Evolutionary conservation across 768 basidiomycete genomes (phyloP).

Genomic region (Cystofilobasidium ferigula): DNA sequence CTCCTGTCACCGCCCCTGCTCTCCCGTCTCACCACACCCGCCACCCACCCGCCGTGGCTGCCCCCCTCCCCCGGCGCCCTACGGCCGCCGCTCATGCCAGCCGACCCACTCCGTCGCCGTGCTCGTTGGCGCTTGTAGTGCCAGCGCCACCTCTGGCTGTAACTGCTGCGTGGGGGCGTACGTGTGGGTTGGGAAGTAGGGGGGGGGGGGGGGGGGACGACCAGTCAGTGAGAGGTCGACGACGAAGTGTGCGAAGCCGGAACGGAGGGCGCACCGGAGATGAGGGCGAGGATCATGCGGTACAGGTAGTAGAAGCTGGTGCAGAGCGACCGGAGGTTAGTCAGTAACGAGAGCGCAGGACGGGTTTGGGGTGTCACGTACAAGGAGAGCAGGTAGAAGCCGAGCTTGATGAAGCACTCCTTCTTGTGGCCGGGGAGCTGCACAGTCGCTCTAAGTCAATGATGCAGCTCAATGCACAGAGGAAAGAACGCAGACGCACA

Average conservation of each 20-base stretch:
- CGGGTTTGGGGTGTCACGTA: no score
- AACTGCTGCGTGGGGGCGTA: no score
- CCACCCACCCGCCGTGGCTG: no score
- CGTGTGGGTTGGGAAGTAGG: no score
- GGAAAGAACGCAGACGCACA: slow-evolving; percentile 37
- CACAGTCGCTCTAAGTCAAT: neutral
- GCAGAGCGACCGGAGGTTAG: slow-evolving; percentile 36
- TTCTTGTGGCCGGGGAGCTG: slow-evolving; percentile 70
- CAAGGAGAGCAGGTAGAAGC: slow-evolving; percentile 41
- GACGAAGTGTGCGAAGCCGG: neutral
- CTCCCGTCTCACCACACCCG: no score
- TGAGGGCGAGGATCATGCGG: slow-evolving; percentile 35
- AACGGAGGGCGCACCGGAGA: slow-evolving; percentile 30
- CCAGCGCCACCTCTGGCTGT: no score
- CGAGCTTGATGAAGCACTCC: slow-evolving; percentile 88
- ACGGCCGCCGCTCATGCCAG: no score
- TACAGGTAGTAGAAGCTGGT: slow-evolving; percentile 33
- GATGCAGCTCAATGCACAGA: neutral
- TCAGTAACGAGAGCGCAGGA: slow-evolving; percentile 79
- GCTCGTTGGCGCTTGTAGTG: no score
- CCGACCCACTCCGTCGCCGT: no score
- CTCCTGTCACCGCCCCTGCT: no score
- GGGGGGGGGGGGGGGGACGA: no score
- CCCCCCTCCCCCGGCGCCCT: no score
- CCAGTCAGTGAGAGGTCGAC: neutral